phyloP scores from a whole-genome alignment of 2,329 filamentous ascomycete genomes.

The Aspergillus ochraceus region DNA sequence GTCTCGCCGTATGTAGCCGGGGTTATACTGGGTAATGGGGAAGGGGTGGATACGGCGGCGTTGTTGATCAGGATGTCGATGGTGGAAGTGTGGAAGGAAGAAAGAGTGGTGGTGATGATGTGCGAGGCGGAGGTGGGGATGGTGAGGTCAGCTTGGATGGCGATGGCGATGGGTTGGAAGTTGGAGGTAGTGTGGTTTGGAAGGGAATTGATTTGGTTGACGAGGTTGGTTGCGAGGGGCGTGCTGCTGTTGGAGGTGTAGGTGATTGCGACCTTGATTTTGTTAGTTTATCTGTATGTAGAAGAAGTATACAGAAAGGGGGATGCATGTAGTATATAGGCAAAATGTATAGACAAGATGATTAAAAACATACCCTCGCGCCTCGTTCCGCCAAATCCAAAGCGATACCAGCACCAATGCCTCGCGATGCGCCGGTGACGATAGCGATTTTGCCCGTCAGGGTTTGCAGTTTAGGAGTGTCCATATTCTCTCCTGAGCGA shows the following conservation, averaged over 20 bases:
- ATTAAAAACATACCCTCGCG: neutral
- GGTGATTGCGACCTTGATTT: neutral
- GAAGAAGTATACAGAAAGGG: too few relatives aligned
- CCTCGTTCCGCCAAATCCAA: slow-evolving; percentile 4
- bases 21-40: neutral
- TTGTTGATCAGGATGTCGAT: slow-evolving; percentile 13
- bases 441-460: slow-evolving; percentile 6
- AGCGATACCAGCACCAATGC: slow-evolving; percentile 2
- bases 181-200: neutral
- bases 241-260: neutral
- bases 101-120: neutral
- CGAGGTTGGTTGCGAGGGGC: neutral
- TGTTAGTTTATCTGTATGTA: neutral
- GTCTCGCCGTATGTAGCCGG: neutral
- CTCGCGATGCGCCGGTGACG: slow-evolving; percentile 6
- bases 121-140: neutral
- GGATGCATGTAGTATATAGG: too few relatives aligned
- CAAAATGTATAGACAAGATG: too few relatives aligned
- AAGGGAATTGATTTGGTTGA: neutral
- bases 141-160: slow-evolving; percentile 3
- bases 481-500: too few relatives aligned
- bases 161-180: neutral
- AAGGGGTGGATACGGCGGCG: neutral
- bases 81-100: neutral
- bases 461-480: neutral